Evolutionary conservation across 306 rosid genomes (phyloP), one percentile per base, ranked within the genome.

Genomic region (Fragaria iinumae): DNA sequence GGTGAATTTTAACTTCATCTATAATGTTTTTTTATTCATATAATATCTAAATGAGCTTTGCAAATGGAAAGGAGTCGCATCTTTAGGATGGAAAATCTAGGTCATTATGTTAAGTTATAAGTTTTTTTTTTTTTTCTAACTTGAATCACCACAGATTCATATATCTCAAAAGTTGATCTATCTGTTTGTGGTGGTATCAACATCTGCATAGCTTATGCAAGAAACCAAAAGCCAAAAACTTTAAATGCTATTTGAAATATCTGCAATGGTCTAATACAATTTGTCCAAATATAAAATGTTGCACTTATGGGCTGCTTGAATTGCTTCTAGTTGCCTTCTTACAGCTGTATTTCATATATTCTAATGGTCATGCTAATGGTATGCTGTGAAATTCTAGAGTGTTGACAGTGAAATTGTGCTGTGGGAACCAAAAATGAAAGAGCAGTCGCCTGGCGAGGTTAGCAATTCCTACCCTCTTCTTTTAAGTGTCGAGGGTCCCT

Each of bases 391-490:
- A 67, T 84, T 81, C 52, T 86, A 92, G 97, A 95, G 99, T 80
- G 97, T 92, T 84, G 99, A 95, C 88, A 87, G 86, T 41, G 99
- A 95, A 88, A 90, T 92, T 68, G 87, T 92, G 76, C 83, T 95
- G 86, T 95, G 99, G 99, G 99, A 92, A 74, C 96, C 97, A 43
- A 91, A 86, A 89, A 85, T 89, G 85, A 95, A 95, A 92, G 97
- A 95, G 59, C 97, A 95, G 72, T 83, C 90, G 74, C 93, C 97
- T n/a, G 97, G 99, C 63, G 97, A 91, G 97, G 99, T 92, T 41
- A 84, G 81, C 52, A 75, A 67, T 36, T 56, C 62, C 72, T 76
- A 73, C 38, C 77, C 53, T 65, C 53, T 80, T 71, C 76, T 72
- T 56, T 21, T 23, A n/a, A 2, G 25, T 39, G 53, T 73, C 39